Conservation (phyloP, 345 rosid genomes). For the Brassica carinata region DNA sequence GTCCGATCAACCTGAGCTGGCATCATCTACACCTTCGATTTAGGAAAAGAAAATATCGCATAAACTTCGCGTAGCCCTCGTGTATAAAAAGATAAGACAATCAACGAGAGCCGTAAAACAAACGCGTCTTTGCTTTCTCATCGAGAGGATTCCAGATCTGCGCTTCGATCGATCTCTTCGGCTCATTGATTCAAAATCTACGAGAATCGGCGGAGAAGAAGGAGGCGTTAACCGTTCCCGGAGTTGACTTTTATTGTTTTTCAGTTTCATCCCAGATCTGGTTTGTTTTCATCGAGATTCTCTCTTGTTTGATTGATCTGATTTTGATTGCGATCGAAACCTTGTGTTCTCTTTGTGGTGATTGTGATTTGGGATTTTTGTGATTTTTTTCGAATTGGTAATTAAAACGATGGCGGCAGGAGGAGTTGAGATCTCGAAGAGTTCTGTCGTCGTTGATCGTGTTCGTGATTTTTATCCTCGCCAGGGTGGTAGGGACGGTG, state of each 20-base stretch:
- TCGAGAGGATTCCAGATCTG: not conserved
- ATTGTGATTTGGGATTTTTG: conserved; percentile 11
- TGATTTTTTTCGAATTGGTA: conserved; percentile 42
- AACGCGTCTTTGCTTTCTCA: conserved; percentile 1
- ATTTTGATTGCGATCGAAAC: not conserved
- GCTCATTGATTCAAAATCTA: not conserved
- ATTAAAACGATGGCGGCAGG: conserved; percentile 80
- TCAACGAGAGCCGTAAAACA: not conserved
- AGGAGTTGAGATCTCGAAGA: conserved; percentile 53
- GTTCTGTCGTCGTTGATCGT: conserved; percentile 40
- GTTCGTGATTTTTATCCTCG: conserved; percentile 34
- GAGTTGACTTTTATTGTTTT: conserved; percentile 45
- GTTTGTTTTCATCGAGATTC: conserved; percentile 25
- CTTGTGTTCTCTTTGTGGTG: not conserved
- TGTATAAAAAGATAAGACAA: not conserved
- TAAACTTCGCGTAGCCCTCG: not conserved
- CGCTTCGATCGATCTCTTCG: not conserved
- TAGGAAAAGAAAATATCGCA: not conserved
- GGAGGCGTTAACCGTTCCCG: conserved; percentile 5
- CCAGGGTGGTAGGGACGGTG: conserved; percentile 35
- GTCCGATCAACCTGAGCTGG: not conserved
- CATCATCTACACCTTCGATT: not conserved
- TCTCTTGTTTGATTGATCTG: conserved; percentile 26
- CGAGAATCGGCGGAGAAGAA: conserved; percentile 38
- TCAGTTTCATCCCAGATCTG: conserved; percentile 22